These are phyloP conservation scores for Syzygium aqueum DNA, from an alignment of 345 rosid species.

Conservation along the genomic window DNA sequence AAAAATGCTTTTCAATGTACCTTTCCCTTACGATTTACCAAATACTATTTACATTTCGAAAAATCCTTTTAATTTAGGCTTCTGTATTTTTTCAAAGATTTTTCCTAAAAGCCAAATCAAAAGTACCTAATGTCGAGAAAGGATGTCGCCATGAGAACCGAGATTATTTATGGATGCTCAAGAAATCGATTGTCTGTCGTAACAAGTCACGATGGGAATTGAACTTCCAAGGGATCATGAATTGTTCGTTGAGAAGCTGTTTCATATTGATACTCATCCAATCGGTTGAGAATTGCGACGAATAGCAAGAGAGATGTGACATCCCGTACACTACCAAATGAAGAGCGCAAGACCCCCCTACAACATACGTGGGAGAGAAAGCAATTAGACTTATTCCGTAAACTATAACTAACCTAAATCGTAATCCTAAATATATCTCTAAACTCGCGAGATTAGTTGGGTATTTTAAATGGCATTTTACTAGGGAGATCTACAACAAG, in stretches of 20 bases:
- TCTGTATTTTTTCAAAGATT: too few relatives aligned
- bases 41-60: too few relatives aligned
- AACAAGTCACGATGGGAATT: background rate
- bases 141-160: rapidly evolving
- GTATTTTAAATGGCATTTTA: too few relatives aligned
- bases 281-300: rapidly evolving
- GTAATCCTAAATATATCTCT: background rate
- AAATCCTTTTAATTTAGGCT: background rate
- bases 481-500: background rate
- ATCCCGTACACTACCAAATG: background rate
- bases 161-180: rapidly evolving
- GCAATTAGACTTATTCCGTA: background rate
- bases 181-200: background rate
- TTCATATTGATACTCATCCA: background rate
- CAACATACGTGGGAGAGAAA: background rate
- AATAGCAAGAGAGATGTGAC: background rate
- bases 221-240: background rate
- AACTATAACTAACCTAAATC: background rate
- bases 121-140: rapidly evolving
- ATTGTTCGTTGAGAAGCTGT: rapidly evolving
- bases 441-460: background rate
- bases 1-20: background rate
- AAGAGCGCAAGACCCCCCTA: background rate
- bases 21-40: too few relatives aligned
- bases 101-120: background rate